Base-by-base conservation (phyloP, 2,329 filamentous ascomycete species). In the Pseudocercospora eumusae region DNA sequence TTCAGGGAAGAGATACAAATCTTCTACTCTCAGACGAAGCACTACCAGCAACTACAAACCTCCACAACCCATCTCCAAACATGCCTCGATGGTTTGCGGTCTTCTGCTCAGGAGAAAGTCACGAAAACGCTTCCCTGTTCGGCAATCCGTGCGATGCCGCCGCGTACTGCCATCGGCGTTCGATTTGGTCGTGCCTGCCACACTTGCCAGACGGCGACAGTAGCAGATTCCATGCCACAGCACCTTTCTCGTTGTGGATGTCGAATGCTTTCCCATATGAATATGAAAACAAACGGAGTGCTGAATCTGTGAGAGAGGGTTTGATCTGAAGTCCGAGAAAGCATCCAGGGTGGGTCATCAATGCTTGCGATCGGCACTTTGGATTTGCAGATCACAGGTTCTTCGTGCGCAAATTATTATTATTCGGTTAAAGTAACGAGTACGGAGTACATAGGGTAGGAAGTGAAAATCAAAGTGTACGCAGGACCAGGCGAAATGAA, bases 71-170 rank as follows among this genome's bases (percentile, higher is more conserved):
- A 6, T 2, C 36, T 40, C 36, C 36, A 40, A 18, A 4, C 33
- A 36, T 6, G 36, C 36, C 4, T 40, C 36, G 36, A 40, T 15
- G 36, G 36, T 5, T 40, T 18, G n/a, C 6, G 36, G 36, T n/a
- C 15, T 40, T 15, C 15, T 40, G 36, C 13, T n/a, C 4, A 40
- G 10, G 36, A 40, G 36, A 8, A 1, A 40, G 36, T 33, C 15
- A n/a, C 15, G 50, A 31, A 54, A 31, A n/a, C 11, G 11, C 13
- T 54, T 54, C 50, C 50, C 27, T 54, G 50, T 54, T 31, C 28
- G 52, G 28, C 52, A 40, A 54, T 40, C 52, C 52, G 28, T 54
- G 52, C 52, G 52, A 54, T 36, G 25, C 52, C 27, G 50, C 25
- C 20, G 25, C 52, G 10, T 40, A 40, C 27, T 54, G 4, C 20